phyloP scores from a whole-genome alignment of 805 yeast genomes.

The Zygoascus tannicola region DNA sequence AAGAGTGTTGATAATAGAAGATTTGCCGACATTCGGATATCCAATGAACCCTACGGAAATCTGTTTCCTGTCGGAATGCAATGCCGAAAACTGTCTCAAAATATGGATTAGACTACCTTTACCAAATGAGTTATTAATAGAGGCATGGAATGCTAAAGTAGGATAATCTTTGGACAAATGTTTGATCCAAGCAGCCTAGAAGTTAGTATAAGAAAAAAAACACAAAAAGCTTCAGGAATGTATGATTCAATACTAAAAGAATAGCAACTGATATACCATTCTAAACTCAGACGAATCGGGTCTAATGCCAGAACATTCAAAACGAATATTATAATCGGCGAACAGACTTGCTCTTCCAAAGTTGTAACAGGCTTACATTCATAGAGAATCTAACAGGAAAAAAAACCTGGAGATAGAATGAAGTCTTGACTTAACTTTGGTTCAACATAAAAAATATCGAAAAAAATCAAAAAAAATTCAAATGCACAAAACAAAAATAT shows the following conservation, averaged over 20 bases:
- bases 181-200: conserved; percentile 97
- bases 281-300: too few species aligned
- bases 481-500: conserved; percentile 3
- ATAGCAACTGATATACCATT: conserved; percentile 27
- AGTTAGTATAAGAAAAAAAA: conserved; percentile 7
- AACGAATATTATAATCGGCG: conserved; percentile 39
- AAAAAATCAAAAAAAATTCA: conserved; percentile 10
- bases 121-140: conserved; percentile 95
- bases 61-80: conserved; percentile 89
- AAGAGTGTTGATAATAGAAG: conserved; percentile 87
- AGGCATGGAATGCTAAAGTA: conserved; percentile 95
- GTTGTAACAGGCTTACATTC: conserved; percentile 90
- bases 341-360: conserved; percentile 77
- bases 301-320: conserved; percentile 29
- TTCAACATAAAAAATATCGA: conserved; percentile 11
- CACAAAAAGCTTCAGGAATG: conserved; percentile 30
- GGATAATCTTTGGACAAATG: conserved; percentile 86
- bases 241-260: conserved; percentile 89
- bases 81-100: conserved; percentile 81
- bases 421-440: conserved; percentile 63
- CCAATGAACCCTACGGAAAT: conserved; percentile 97
- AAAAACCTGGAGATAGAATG: conserved; percentile 7
- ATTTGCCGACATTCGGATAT: conserved; percentile 97
- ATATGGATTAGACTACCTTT: conserved; percentile 93
- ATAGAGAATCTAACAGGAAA: conserved; percentile 32